These are phyloP conservation scores for Plasmodium sp. DNA, from an alignment of 169 alveolate species.

Conservation along the genomic window DNA sequence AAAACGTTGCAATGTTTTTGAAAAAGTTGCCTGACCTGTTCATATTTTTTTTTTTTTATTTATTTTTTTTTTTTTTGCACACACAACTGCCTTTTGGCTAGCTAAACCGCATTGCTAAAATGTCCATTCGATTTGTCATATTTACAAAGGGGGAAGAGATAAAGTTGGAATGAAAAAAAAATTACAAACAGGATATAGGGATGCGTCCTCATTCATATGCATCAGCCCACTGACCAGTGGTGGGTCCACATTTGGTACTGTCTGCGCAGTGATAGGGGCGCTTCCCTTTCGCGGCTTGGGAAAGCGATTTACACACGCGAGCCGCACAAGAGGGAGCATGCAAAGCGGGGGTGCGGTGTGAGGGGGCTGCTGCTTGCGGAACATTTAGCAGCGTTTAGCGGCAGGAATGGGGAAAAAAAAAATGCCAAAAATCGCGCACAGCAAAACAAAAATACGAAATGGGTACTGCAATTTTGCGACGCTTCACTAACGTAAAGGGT, in stretches of 20 bases:
- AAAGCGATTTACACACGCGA: neutral
- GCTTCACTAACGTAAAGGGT: neutral
- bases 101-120: neutral
- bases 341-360: neutral
- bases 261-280: neutral
- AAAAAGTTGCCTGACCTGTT: neutral
- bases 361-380: neutral
- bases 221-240: neutral
- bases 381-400: neutral
- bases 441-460: neutral
- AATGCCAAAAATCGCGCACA: neutral
- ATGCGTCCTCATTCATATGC: neutral
- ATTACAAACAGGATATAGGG: neutral
- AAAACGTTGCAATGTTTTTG: neutral
- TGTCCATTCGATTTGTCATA: neutral
- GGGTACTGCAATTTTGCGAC: neutral
- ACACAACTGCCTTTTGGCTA: slow-evolving; percentile 7
- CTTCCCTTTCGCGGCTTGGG: neutral
- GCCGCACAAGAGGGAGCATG: neutral
- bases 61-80: neutral
- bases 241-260: neutral
- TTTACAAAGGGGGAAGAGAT: neutral
- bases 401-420: neutral
- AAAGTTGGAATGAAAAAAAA: neutral
- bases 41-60: neutral